A percentile compares a stretch with the other conserved stretches of the same genome.
phyloP scores from a whole-genome alignment of 108 stramenopile species.

The Nitzschia sp. region DNA sequence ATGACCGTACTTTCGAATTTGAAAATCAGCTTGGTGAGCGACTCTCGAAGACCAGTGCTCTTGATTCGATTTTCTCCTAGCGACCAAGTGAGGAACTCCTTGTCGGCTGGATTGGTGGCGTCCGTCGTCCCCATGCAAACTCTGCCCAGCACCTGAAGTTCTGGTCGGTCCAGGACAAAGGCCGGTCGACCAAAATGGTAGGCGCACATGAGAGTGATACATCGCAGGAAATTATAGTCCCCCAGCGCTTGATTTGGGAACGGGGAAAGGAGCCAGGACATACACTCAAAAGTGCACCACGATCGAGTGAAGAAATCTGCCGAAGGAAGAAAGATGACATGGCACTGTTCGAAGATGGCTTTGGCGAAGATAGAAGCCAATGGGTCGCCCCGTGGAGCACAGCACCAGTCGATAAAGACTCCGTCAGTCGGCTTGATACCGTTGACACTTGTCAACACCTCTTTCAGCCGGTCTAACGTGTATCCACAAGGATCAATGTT shows the following conservation, averaged over 20 bases:
- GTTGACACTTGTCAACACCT: neutral
- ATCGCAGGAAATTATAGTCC: neutral
- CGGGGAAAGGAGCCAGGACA: conserved; percentile 6
- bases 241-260: conserved; percentile 7
- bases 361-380: neutral
- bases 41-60: neutral
- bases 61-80: conserved; percentile 9
- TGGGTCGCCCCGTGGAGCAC: neutral
- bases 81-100: neutral
- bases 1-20: conserved; percentile 5
- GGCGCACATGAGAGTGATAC: neutral
- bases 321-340: conserved; percentile 10
- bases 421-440: neutral
- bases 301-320: neutral
- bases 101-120: neutral
- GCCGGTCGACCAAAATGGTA: neutral
- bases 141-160: neutral
- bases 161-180: conserved; percentile 3
- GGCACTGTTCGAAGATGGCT: conserved; percentile 8
- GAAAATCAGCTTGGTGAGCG: conserved; percentile 8
- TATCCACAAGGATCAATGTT: neutral
- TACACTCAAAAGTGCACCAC: conserved; percentile 8
- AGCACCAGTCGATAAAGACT: conserved; percentile 5
- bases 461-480: neutral
- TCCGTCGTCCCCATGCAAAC: neutral